phyloP scores from a whole-genome alignment of 805 yeast genomes.

The Phaffomyces opuntiae region DNA sequence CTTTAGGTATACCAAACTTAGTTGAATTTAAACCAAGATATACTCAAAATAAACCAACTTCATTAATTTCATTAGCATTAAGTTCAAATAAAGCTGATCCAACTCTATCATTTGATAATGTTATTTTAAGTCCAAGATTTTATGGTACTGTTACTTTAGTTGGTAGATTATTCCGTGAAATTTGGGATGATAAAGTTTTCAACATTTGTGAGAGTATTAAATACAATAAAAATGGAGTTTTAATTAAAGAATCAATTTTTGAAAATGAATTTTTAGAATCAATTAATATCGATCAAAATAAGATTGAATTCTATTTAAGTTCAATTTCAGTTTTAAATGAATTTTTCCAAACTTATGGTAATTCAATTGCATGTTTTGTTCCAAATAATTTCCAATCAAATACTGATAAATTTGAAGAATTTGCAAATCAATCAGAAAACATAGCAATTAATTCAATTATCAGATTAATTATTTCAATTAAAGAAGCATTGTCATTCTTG shows the following conservation, averaged over 20 bases:
- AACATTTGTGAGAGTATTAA: slow-evolving; percentile 26
- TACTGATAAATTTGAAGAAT: slow-evolving; percentile 42
- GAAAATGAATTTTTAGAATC: slow-evolving; percentile 33
- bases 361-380: slow-evolving; percentile 51
- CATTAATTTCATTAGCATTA: slow-evolving; percentile 10
- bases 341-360: slow-evolving; percentile 61
- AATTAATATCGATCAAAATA: slow-evolving; percentile 37
- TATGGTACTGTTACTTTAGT: slow-evolving; percentile 79
- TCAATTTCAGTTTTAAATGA: slow-evolving; percentile 64
- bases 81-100: slow-evolving; percentile 7
- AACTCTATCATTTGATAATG: slow-evolving; percentile 52
- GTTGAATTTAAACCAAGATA: slow-evolving; percentile 37
- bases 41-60: slow-evolving; percentile 12
- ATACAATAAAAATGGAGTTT: slow-evolving; percentile 28
- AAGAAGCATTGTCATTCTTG: slow-evolving; percentile 86
- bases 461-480: slow-evolving; percentile 66
- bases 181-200: slow-evolving; percentile 75
- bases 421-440: slow-evolving; percentile 83
- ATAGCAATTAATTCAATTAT: slow-evolving; percentile 76
- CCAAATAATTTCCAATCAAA: slow-evolving; percentile 43
- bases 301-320: slow-evolving; percentile 63
- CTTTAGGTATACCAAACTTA: slow-evolving; percentile 35
- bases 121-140: slow-evolving; percentile 85
- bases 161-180: slow-evolving; percentile 68
- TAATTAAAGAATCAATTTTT: slow-evolving; percentile 24